Percentiles rank a stretch among this genome's conserved stretches.
These are phyloP conservation scores for Myriangium duriaei DNA, from an alignment of 2,329 filamentous ascomycete species.

Conservation along the genomic window DNA sequence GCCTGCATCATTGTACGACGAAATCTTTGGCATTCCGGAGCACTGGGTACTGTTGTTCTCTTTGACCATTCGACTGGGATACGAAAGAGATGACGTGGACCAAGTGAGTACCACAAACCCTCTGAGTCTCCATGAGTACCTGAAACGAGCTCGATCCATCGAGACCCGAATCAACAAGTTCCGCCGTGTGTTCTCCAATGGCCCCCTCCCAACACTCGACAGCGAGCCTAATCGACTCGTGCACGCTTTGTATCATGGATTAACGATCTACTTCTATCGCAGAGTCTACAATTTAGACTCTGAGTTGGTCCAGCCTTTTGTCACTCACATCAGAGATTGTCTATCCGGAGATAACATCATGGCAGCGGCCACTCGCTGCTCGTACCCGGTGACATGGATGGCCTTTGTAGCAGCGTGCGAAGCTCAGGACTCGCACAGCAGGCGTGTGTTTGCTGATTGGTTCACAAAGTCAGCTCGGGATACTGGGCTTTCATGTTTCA, in stretches of 20 bases:
- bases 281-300: conserved; percentile 1
- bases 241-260: background rate
- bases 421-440: background rate
- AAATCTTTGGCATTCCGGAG: conserved; percentile 1
- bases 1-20: background rate
- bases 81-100: background rate
- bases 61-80: background rate
- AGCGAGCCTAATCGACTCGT: background rate
- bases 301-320: background rate
- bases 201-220: too few species aligned
- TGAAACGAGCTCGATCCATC: background rate
- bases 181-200: too few species aligned
- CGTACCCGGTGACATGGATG: background rate
- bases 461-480: background rate
- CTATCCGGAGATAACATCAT: too few species aligned
- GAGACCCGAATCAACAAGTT: conserved; percentile 1
- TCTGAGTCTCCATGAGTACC: background rate
- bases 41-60: conserved; percentile 1
- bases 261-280: conserved; percentile 2
- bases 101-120: background rate
- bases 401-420: conserved; percentile 2
- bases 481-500: background rate
- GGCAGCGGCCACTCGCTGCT: too few species aligned
- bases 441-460: background rate
- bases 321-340: background rate